Percentiles rank a stretch among this genome's conserved stretches.
These are phyloP conservation scores for Candida tibetensis DNA, from an alignment of 805 yeast genomes.

Conservation along the genomic window DNA sequence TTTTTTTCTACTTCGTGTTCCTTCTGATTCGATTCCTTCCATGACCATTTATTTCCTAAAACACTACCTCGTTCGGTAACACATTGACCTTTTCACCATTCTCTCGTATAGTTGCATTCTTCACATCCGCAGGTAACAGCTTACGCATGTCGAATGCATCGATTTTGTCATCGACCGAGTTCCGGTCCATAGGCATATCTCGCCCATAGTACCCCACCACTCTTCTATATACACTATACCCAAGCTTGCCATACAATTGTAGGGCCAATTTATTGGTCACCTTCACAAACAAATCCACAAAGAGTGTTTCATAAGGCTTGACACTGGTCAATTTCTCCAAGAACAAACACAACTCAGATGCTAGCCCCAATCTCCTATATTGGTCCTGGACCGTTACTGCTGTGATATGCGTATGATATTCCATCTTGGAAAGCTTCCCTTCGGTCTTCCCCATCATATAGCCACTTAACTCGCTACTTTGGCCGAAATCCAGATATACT, in stretches of 20 bases:
- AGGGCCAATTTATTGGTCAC: constrained; percentile 81
- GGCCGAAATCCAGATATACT: constrained; percentile 18
- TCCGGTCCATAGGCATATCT: constrained; percentile 45
- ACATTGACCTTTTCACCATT: constrained; percentile 62
- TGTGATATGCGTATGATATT: constrained; percentile 96
- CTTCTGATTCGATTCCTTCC: too few species aligned
- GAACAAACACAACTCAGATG: constrained; percentile 71
- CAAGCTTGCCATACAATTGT: constrained; percentile 78
- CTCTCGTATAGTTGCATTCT: constrained; percentile 50
- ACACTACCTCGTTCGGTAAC: constrained; percentile 63
- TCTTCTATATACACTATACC: constrained; percentile 79
- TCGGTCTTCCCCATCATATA: constrained; percentile 97
- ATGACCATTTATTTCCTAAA: too few species aligned
- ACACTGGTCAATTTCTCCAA: constrained; percentile 68
- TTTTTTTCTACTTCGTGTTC: too few species aligned
- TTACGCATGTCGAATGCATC: constrained; percentile 92
- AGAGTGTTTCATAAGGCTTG: constrained; percentile 74
- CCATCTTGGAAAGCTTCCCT: constrained; percentile 60
- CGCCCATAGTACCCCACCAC: constrained; percentile 85
- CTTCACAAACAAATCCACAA: constrained; percentile 88
- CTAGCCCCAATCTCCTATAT: constrained; percentile 83
- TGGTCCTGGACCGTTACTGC: constrained; percentile 88
- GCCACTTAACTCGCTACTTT: constrained; percentile 45
- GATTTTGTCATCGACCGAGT: constrained; percentile 54
- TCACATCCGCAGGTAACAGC: constrained; percentile 54